Percentiles rank a stretch among this genome's conserved stretches.
Evolutionary conservation across 306 rosid genomes (phyloP).

Genomic region (Pyrus pyrifolia): DNA sequence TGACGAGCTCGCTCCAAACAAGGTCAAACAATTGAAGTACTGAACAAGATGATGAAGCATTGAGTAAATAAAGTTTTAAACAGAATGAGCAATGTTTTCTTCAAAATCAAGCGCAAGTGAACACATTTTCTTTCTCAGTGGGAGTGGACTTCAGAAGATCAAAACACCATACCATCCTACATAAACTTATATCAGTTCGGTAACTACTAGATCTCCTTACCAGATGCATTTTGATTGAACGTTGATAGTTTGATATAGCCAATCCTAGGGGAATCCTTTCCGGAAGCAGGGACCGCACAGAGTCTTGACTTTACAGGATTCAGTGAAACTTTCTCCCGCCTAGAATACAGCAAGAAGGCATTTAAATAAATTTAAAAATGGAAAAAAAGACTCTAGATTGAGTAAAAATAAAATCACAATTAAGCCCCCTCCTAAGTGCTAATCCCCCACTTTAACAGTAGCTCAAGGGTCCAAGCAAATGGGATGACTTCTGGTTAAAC

Average conservation of each 20-base stretch:
- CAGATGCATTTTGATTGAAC: slow-evolving; percentile 83
- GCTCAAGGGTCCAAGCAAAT: neutral
- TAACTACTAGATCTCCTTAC: slow-evolving; percentile 33
- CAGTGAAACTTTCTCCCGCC: slow-evolving; percentile 84
- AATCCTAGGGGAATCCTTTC: slow-evolving; percentile 55
- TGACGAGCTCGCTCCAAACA: neutral
- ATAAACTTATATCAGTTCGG: neutral
- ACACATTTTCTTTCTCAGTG: neutral
- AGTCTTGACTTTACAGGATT: slow-evolving; percentile 90
- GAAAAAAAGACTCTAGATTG: neutral
- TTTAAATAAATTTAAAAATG: neutral
- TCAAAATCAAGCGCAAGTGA: neutral
- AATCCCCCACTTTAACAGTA: neutral
- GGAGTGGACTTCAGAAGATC: neutral
- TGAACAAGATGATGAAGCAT: neutral
- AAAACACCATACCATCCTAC: neutral
- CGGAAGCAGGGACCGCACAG: slow-evolving; percentile 64
- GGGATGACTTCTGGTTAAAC: neutral
- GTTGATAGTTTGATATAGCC: slow-evolving; percentile 88
- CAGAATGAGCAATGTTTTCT: neutral
- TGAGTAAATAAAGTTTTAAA: neutral
- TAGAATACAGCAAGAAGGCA: slow-evolving; percentile 23
- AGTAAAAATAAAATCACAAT: neutral
- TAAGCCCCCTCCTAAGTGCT: neutral
- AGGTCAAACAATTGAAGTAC: neutral